These are phyloP conservation scores for Henckelia pumila DNA, from an alignment of 257 asterid genomes.

Conservation along the genomic window DNA sequence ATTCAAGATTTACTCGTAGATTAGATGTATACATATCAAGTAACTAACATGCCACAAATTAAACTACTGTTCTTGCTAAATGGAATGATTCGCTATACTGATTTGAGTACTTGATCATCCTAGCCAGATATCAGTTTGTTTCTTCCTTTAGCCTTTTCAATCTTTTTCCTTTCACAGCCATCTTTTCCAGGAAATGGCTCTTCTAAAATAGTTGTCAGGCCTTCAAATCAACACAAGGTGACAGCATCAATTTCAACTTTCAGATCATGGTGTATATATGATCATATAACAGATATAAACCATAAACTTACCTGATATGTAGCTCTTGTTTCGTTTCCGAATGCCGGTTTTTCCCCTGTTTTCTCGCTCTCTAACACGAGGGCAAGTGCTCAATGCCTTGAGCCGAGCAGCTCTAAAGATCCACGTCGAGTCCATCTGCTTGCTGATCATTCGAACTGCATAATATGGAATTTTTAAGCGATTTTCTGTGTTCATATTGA, in stretches of 20 bases:
- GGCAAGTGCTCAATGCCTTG: constrained; percentile 22
- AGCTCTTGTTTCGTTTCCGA: constrained; percentile 32
- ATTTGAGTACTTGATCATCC: too few relatives aligned
- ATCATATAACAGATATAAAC: background rate
- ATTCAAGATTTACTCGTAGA: too few relatives aligned
- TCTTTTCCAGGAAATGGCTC: constrained; percentile 42
- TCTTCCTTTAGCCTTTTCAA: constrained; percentile 25
- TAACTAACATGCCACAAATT: background rate
- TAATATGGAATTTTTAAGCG: constrained; percentile 44
- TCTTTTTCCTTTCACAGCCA: constrained; percentile 32
- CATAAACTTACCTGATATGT: constrained; percentile 34
- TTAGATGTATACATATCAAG: too few relatives aligned
- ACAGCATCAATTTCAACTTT: background rate
- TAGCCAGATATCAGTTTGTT: constrained; percentile 16
- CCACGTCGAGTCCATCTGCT: constrained; percentile 82
- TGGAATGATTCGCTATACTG: too few relatives aligned
- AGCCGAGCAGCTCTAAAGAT: constrained; percentile 45
- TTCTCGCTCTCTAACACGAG: constrained; percentile 6
- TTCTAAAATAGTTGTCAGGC: constrained; percentile 48
- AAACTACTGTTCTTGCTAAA: background rate
- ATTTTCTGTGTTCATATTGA: constrained; percentile 29
- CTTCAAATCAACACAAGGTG: constrained; percentile 28
- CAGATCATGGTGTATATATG: background rate
- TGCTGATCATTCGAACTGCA: constrained; percentile 67
- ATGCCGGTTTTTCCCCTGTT: constrained; percentile 16